A percentile compares a stretch with the other conserved stretches of the same genome.
phyloP scores from a whole-genome alignment of 2,329 filamentous ascomycete genomes.

The Xylariaceae sp. region DNA sequence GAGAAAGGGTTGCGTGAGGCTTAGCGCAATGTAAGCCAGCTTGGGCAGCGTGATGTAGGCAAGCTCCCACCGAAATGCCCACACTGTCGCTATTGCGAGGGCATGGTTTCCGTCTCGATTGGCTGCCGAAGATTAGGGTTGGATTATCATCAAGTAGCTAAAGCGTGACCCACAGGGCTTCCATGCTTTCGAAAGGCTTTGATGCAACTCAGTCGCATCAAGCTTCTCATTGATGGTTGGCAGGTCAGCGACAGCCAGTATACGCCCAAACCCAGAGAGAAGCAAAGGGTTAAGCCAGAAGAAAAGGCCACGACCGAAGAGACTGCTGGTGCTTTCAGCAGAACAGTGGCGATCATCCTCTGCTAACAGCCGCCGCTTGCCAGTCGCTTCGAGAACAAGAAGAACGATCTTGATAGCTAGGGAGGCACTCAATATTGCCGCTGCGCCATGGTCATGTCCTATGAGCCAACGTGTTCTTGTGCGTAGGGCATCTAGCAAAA shows the following conservation, averaged over 20 bases:
- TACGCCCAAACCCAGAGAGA: conserved; percentile 6
- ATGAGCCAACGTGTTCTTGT: conserved; percentile 10
- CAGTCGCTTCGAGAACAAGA: conserved; percentile 5
- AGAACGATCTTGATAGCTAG: conserved; percentile 4
- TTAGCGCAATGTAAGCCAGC: conserved; percentile 8
- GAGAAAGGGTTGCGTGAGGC: conserved; percentile 10
- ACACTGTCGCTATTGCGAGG: conserved; percentile 6
- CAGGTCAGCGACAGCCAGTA: conserved; percentile 7
- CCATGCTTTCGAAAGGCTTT: conserved; percentile 4
- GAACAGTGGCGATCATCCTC: conserved; percentile 2
- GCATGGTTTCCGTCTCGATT: conserved; percentile 5
- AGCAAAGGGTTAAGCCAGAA: conserved; percentile 10
- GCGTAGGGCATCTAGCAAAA: conserved; percentile 4
- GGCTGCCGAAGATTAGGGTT: conserved; percentile 1
- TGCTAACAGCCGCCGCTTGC: conserved; percentile 3
- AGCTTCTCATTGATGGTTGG: conserved; percentile 12
- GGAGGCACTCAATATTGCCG: conserved; percentile 5
- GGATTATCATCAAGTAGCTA: background rate
- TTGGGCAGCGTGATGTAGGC: conserved; percentile 5
- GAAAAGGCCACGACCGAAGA: conserved; percentile 7
- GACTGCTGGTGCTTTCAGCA: conserved; percentile 6
- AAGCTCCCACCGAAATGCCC: conserved; percentile 4
- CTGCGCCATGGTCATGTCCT: background rate
- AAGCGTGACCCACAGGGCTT: conserved; percentile 1
- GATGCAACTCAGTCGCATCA: conserved; percentile 1